phyloP scores from a whole-genome alignment of 345 rosid genomes.

The Clarkia xantiana region DNA sequence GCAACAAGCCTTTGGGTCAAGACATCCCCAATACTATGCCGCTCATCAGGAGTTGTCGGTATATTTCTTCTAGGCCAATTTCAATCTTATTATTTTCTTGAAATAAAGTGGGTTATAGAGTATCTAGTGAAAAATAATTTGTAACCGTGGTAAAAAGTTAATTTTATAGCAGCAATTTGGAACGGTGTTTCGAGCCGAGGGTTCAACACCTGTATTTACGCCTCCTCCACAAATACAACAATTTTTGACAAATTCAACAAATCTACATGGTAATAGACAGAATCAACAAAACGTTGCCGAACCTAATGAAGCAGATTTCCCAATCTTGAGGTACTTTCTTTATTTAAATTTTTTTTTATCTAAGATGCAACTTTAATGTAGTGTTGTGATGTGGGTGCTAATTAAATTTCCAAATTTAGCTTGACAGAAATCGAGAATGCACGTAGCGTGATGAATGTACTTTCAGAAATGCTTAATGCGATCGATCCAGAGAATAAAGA shows the following conservation, averaged over 20 bases:
- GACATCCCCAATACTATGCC: constrained; percentile 94
- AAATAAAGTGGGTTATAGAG: too few species aligned
- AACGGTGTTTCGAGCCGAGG: constrained; percentile 89
- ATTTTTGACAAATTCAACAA: constrained; percentile 62
- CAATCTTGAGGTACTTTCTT: constrained; percentile 55
- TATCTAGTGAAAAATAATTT: too few species aligned
- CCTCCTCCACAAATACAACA: constrained; percentile 83
- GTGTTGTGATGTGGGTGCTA: background rate
- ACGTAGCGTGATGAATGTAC: constrained; percentile 91
- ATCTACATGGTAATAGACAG: constrained; percentile 44
- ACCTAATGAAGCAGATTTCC: constrained; percentile 74
- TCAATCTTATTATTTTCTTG: too few species aligned
- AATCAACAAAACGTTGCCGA: constrained; percentile 44
- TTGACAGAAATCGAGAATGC: constrained; percentile 97
- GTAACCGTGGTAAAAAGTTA: background rate
- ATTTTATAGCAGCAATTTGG: constrained; percentile 93
- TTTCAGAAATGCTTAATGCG: constrained; percentile 92
- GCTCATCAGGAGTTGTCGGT: constrained; percentile 98
- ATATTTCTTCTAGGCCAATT: constrained; percentile 13
- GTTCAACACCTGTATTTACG: constrained; percentile 83
- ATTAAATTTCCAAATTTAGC: constrained; percentile 34
- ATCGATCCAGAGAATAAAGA: constrained; percentile 73
- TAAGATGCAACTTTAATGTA: too few species aligned
- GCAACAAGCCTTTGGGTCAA: constrained; percentile 99
- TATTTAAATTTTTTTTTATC: background rate